These are phyloP conservation scores for Trichosanthes cucumerina DNA, from an alignment of 306 rosid genomes.

Conservation along the genomic window DNA sequence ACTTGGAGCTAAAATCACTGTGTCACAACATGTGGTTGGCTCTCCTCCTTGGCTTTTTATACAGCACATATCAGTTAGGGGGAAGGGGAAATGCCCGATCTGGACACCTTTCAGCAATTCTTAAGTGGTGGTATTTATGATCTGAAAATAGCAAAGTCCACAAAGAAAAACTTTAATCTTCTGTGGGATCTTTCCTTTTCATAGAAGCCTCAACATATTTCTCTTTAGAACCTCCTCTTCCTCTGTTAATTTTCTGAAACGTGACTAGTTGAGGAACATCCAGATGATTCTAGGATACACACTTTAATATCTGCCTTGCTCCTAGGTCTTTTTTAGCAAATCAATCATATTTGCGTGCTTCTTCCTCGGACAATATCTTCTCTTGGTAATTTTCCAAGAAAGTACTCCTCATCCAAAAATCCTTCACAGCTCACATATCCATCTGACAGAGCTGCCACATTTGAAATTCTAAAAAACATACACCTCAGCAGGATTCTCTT, in stretches of 20 bases:
- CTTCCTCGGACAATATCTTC: background rate
- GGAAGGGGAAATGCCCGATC: background rate
- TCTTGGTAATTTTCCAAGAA: background rate
- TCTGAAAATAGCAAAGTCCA: background rate
- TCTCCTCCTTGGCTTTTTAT: background rate
- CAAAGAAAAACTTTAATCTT: background rate
- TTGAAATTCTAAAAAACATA: background rate
- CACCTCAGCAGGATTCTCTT: background rate
- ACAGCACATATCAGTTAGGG: background rate
- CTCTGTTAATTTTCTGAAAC: background rate
- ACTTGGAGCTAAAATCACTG: background rate
- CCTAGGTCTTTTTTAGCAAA: background rate
- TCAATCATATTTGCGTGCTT: background rate
- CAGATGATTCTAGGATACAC: background rate
- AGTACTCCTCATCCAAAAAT: background rate
- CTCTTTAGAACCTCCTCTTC: background rate
- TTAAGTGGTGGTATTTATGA: background rate
- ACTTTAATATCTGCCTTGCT: background rate
- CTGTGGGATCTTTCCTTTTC: background rate
- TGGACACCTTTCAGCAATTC: background rate
- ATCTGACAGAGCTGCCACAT: background rate
- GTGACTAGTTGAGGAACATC: slow-evolving; percentile 1
- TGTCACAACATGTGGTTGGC: background rate
- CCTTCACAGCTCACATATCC: background rate
- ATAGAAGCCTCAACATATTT: background rate